phyloP scores from a whole-genome alignment of 2,329 filamentous ascomycete species.

The Penicillium sp. region DNA sequence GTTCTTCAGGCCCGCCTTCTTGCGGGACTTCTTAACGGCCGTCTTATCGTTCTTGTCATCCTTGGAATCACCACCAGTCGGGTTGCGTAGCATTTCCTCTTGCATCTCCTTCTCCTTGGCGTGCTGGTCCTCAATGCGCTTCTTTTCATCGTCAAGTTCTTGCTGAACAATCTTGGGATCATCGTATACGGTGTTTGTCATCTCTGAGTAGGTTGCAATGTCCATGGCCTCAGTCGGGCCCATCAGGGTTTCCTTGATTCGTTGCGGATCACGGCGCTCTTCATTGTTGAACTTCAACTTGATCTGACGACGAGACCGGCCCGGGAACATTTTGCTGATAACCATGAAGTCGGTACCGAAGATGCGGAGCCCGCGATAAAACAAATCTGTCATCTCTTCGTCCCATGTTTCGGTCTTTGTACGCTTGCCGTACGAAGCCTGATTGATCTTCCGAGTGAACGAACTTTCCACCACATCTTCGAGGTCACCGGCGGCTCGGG shows the following conservation, averaged over 20 bases:
- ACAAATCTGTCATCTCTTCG: slow-evolving; percentile 58
- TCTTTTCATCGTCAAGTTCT: slow-evolving; percentile 48
- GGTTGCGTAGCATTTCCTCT: slow-evolving; percentile 45
- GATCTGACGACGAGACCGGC: slow-evolving; percentile 59
- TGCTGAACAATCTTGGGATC: slow-evolving; percentile 42
- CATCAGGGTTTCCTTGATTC: slow-evolving; percentile 54
- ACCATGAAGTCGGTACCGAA: slow-evolving; percentile 67
- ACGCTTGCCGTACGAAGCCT: slow-evolving; percentile 49
- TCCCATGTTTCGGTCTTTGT: slow-evolving; percentile 58
- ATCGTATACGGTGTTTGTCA: slow-evolving; percentile 48
- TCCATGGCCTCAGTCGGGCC: slow-evolving; percentile 47
- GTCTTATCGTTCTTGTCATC: slow-evolving; percentile 35
- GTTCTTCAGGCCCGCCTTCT: slow-evolving; percentile 29
- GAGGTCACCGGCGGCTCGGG: slow-evolving; percentile 47
- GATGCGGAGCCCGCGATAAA: slow-evolving; percentile 62
- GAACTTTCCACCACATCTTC: slow-evolving; percentile 49
- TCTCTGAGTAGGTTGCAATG: slow-evolving; percentile 46
- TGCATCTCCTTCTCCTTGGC: slow-evolving; percentile 47
- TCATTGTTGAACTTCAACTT: slow-evolving; percentile 65
- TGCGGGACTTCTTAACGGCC: slow-evolving; percentile 33
- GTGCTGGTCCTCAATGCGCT: slow-evolving; percentile 48
- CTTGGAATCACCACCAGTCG: slow-evolving; percentile 34
- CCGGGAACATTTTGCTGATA: slow-evolving; percentile 62
- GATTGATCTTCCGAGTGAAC: slow-evolving; percentile 49
- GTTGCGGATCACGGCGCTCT: slow-evolving; percentile 55